Conservation (phyloP, 225 moss, liverwort and hornwort species). For the Climacium dendroides region DNA sequence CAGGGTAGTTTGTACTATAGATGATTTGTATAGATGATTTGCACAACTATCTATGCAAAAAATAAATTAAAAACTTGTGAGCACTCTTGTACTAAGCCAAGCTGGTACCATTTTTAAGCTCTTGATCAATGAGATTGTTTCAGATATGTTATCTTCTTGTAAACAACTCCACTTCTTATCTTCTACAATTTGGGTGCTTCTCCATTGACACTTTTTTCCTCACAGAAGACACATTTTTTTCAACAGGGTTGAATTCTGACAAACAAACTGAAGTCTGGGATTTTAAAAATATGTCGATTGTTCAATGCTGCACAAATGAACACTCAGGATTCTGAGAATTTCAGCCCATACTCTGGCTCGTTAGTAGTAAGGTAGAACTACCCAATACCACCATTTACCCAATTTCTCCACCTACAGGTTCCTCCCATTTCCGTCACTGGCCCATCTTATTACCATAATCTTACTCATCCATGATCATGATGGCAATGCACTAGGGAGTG, state of each 20-base stretch:
- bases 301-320: too few relatives aligned
- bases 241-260: not conserved
- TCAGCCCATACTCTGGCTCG: too few relatives aligned
- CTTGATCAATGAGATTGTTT: not conserved
- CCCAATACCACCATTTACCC: too few relatives aligned
- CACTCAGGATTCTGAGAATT: too few relatives aligned
- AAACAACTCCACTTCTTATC: not conserved
- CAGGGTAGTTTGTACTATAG: not conserved
- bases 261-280: not conserved
- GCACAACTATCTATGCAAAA: not conserved
- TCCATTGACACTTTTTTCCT: not conserved
- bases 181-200: not conserved
- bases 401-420: too few relatives aligned
- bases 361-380: too few relatives aligned
- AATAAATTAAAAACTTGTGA: not conserved
- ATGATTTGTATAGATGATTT: not conserved
- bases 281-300: not conserved
- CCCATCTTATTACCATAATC: too few relatives aligned
- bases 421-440: too few relatives aligned
- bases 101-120: not conserved
- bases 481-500: too few relatives aligned
- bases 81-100: not conserved
- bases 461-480: too few relatives aligned
- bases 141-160: not conserved
- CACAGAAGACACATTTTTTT: not conserved